Conservation (phyloP, 352 stramenopile genomes). For the Discostella stelligera region DNA sequence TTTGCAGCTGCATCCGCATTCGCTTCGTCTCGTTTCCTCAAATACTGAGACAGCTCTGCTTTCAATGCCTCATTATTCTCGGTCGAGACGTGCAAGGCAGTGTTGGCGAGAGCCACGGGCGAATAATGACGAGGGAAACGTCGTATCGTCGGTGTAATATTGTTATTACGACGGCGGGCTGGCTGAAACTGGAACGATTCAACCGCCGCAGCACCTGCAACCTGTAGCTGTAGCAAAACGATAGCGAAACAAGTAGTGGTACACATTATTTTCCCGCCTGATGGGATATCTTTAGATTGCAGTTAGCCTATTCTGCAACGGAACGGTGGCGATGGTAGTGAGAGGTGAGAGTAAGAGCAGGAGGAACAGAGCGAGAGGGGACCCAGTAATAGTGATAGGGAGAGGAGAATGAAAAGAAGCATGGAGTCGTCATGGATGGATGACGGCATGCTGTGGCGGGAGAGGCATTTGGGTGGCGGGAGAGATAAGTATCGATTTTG, state of each 20-base stretch:
- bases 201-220: conserved; percentile 5
- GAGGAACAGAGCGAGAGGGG: too few species aligned
- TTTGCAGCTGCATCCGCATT: conserved; percentile 66
- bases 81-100: conserved; percentile 14
- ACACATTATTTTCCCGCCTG: too few species aligned
- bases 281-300: too few species aligned
- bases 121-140: background rate
- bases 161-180: background rate
- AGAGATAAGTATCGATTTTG: too few species aligned
- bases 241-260: conserved; percentile 17
- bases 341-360: too few species aligned
- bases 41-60: conserved; percentile 63
- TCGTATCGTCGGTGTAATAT: background rate
- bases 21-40: conserved; percentile 62
- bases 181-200: conserved; percentile 21
- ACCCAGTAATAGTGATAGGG: too few species aligned
- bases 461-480: too few species aligned
- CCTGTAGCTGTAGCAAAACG: conserved; percentile 4
- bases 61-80: conserved; percentile 55
- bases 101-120: background rate
- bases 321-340: too few species aligned
- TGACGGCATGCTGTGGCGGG: too few species aligned
- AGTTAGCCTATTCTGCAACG: too few species aligned
- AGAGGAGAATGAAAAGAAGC: too few species aligned
- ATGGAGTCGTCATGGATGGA: too few species aligned